Evolutionary conservation across 2,329 filamentous ascomycete species (phyloP), one percentile per base, ranked within the genome.

Genomic region (Dactylellina haptotyla): DNA sequence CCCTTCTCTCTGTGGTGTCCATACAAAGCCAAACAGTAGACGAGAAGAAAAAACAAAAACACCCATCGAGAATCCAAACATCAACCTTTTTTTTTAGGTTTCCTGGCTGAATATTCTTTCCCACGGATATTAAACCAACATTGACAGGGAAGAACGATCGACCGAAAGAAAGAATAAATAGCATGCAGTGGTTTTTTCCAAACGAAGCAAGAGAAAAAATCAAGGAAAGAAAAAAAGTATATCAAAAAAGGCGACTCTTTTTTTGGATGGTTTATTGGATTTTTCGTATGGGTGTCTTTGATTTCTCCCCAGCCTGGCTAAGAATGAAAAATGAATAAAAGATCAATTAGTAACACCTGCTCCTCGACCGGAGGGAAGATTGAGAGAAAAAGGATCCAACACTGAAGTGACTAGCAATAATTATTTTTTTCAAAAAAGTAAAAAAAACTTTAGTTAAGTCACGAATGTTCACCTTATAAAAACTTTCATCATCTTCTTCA

Each of bases 381-480:
- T 26, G n/a, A 30, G 34, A 54, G 50, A 58, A 63, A 66, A 37
- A 41, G 43, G 59, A 54, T 46, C 41, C 23, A 58, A 73, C 69
- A 73, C 69, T 66, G 69, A 73, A 73, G 69, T 73, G 69, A 73
- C 69, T 73, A 73, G 69, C 69, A 73, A 66, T 73, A 73, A 73
- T 50, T 64, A 50, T 61, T 66, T 66, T 61, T 69, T 66, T 64
- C 41, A 20, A 50, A 26, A 50, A 62, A 6, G 32, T 34, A 34
- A 34, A 46, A 46, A 20, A 46, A 53, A 58, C 45, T 73, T 56
- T 66, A 66, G 53, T 73, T 66, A 73, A 73, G 69, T 61, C 69
- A 73, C 69, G 69, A 73, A 62, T 73, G 69, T 73, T 62, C 61
- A 73, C 54, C 61, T 26, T 34, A 45, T 37, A 67, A 53, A 58